Evolutionary conservation across 164 flowering plant species (phyloP), one percentile per base, ranked within the genome.

Genomic region (Saururus chinensis): DNA sequence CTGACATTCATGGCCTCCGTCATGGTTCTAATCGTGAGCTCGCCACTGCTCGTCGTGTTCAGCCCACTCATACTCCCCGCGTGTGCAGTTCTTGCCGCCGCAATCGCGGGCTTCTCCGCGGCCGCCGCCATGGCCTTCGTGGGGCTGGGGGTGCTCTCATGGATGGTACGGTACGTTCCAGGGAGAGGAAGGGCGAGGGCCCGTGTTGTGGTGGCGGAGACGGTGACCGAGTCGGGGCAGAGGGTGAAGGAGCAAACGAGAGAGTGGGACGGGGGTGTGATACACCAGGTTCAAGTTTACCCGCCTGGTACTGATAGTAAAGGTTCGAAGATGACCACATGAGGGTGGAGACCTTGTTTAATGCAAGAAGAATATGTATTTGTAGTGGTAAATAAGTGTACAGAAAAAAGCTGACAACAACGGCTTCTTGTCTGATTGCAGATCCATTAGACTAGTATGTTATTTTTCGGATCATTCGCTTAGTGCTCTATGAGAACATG

Each of bases 41-140:
- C 45, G 12, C 48, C 60, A 7, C 23, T 40, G 30, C 22, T 58
- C 23, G 1, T 58, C 48, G 7, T 58, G 20, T 37, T 58, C 60
- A 12, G 49, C 60, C 60, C 42, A 9, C 1, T 58, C 37, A 24
- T 58, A 35, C 20, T 58, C 45, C 11, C 22, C 60, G 60, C 60
- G 11, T 41, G 49, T 21, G 35, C 40, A 13, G 42, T 58, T 22
- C 1, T 58, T 4, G 41, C 48, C 20, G 45, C 48, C 2, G 48
- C 60, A 4, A 20, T 37, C 0, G 21, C 60, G 12, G 60, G 60
- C 1, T 58, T 58, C 22, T 1, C 60, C 22, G 60, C 48, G 23
- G n/a, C 49, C 48, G 22, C 13, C 2, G 41, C 48, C 8, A 58
- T 58, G 48, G 60, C 45, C 3, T 19, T 40, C 40, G 60, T 13